A percentile compares a stretch with the other conserved stretches of the same genome.
phyloP scores from a whole-genome alignment of 768 basidiomycete species.

The Rhodotorula kratochvilovae region DNA sequence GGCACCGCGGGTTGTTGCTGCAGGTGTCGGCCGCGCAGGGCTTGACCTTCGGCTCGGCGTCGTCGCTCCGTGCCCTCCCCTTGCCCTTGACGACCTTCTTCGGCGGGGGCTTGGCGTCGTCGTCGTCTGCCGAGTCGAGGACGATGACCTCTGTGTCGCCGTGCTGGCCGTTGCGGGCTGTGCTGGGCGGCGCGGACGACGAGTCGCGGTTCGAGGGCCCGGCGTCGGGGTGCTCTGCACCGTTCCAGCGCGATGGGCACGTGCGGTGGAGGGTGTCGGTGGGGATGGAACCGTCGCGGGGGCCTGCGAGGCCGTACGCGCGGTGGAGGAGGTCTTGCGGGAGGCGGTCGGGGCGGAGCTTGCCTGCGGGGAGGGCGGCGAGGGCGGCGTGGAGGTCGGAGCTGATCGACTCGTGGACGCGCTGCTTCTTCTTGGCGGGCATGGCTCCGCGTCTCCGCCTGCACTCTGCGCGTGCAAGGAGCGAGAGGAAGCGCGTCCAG shows the following conservation, averaged over 20 bases:
- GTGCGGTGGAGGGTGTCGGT: neutral
- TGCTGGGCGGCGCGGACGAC: neutral
- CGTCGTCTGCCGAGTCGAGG: conserved; percentile 3
- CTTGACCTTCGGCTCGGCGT: neutral
- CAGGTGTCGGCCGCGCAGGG: conserved; percentile 51
- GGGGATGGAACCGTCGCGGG: neutral
- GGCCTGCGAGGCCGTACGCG: conserved; percentile 23
- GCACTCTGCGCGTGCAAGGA: too few species aligned
- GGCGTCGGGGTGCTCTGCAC: too few species aligned
- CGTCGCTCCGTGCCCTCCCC: conserved; percentile 6
- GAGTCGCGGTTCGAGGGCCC: too few species aligned
- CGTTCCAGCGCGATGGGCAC: conserved; percentile 11
- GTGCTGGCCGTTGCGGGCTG: neutral
- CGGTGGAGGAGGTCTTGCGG: conserved; percentile 7
- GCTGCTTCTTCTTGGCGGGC: conserved; percentile 9
- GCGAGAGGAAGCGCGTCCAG: neutral
- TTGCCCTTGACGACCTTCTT: conserved; percentile 4
- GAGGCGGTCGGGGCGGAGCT: conserved; percentile 10
- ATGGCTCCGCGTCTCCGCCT: too few species aligned
- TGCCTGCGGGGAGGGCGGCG: neutral
- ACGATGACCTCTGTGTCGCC: neutral
- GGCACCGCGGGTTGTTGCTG: conserved; percentile 72
- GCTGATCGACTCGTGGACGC: neutral
- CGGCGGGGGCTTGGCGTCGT: neutral
- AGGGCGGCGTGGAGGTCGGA: conserved; percentile 6